A percentile compares a stretch with the other conserved stretches of the same genome.
phyloP scores from a whole-genome alignment of 805 yeast genomes.

The Pichia rugopelliculosa region DNA sequence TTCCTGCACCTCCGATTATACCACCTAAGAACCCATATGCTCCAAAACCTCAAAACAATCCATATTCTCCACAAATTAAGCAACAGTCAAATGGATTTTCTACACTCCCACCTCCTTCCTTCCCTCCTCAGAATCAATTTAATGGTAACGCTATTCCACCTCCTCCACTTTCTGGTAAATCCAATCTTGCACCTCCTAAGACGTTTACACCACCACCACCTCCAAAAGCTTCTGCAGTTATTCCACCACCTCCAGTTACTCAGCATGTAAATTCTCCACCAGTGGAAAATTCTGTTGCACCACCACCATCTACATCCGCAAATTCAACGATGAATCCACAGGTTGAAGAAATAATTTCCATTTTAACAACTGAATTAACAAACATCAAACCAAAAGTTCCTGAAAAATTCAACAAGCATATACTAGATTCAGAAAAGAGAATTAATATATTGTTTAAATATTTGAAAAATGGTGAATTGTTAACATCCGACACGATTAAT shows the following conservation, averaged over 20 bases:
- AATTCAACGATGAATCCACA: conserved; percentile 47
- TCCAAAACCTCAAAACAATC: conserved; percentile 4
- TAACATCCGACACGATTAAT: conserved; percentile 49
- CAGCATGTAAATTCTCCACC: too few species aligned
- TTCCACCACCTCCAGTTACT: conserved; percentile 18
- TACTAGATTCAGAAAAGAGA: conserved; percentile 76
- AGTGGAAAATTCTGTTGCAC: conserved; percentile 19
- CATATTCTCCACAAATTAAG: conserved; percentile 12
- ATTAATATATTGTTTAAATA: conserved; percentile 68
- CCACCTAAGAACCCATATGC: conserved; percentile 5
- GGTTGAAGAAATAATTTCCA: conserved; percentile 55
- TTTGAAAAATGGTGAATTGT: conserved; percentile 62
- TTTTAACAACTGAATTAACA: conserved; percentile 46
- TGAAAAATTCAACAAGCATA: conserved; percentile 62
- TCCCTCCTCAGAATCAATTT: not conserved
- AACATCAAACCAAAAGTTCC: conserved; percentile 70
- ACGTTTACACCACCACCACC: not conserved
- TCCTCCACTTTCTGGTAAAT: conserved; percentile 9
- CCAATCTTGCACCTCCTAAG: conserved; percentile 10
- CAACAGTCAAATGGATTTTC: not conserved
- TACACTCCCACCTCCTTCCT: conserved; percentile 3
- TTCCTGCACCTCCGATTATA: conserved; percentile 14
- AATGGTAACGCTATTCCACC: conserved; percentile 12
- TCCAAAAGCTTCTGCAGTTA: conserved; percentile 6
- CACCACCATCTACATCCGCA: not conserved